Percentiles rank a stretch among this genome's conserved stretches.
Conservation (phyloP, 2,329 filamentous ascomycete species). For the Ceratocystis ficicola region DNA sequence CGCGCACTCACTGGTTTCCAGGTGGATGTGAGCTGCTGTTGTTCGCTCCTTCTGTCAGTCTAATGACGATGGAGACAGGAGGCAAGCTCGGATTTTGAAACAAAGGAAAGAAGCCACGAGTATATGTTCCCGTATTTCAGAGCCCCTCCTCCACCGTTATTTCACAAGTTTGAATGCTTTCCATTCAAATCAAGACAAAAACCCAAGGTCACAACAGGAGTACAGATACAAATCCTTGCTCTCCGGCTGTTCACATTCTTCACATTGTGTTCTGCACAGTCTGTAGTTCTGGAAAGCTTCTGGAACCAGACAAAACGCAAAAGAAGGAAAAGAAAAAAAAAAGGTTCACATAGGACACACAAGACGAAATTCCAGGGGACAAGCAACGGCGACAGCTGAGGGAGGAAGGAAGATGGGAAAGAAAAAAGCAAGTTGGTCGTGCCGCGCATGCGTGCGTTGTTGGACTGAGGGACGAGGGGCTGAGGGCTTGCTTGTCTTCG, state of each 20-base stretch:
- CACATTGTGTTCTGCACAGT: background rate
- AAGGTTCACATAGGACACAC: background rate
- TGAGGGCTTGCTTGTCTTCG: background rate
- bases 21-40: too few relatives aligned
- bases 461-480: background rate
- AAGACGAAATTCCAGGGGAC: background rate
- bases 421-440: background rate
- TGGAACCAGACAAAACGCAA: constrained; percentile 8
- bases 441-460: background rate
- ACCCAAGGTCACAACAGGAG: background rate
- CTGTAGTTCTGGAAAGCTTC: constrained; percentile 17
- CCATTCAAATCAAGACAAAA: background rate
- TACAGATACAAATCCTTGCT: background rate
- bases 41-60: background rate
- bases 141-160: background rate
- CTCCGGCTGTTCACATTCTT: background rate
- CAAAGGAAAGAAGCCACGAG: constrained; percentile 3
- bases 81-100: constrained; percentile 3
- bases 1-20: background rate
- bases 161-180: too few relatives aligned
- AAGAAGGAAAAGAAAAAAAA: constrained; percentile 8
- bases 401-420: background rate
- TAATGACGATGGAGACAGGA: background rate
- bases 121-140: background rate
- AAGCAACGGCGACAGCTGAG: background rate